A percentile compares a stretch with the other conserved stretches of the same genome.
These are phyloP conservation scores for Vaccinium myrtillus DNA, from an alignment of 148 eudicot genomes.

Conservation along the genomic window DNA sequence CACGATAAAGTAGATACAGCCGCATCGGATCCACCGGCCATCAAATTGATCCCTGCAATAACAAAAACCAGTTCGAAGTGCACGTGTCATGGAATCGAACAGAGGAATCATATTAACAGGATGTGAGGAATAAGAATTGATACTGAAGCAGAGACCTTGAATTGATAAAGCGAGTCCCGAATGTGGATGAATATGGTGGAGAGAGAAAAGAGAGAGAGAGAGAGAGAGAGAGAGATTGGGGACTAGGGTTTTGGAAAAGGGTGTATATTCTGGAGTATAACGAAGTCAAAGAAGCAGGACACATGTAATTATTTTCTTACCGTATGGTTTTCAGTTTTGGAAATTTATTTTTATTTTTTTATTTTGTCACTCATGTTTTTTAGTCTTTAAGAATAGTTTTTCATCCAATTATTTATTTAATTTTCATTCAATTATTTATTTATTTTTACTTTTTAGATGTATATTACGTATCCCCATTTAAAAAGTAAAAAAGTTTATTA, in stretches of 20 bases:
- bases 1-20: conserved; percentile 46
- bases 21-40: conserved; percentile 55
- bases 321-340: too few species aligned
- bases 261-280: too few species aligned
- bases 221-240: not conserved
- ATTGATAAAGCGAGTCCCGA: not conserved
- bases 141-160: not conserved
- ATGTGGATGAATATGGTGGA: not conserved
- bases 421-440: too few species aligned
- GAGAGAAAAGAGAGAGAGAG: not conserved
- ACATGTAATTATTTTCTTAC: too few species aligned
- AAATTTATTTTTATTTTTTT: too few species aligned
- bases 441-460: too few species aligned
- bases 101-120: not conserved
- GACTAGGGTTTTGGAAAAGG: not conserved
- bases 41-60: conserved; percentile 8
- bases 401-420: too few species aligned
- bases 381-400: too few species aligned
- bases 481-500: too few species aligned
- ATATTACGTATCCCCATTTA: too few species aligned
- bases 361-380: too few species aligned
- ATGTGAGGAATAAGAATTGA: not conserved
- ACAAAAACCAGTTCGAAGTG: not conserved
- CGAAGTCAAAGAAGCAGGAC: too few species aligned
- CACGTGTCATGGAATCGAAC: not conserved